A percentile compares a stretch with the other conserved stretches of the same genome.
These are phyloP conservation scores for Arthroderma uncinatum DNA, from an alignment of 2,329 filamentous ascomycete species.

Conservation along the genomic window DNA sequence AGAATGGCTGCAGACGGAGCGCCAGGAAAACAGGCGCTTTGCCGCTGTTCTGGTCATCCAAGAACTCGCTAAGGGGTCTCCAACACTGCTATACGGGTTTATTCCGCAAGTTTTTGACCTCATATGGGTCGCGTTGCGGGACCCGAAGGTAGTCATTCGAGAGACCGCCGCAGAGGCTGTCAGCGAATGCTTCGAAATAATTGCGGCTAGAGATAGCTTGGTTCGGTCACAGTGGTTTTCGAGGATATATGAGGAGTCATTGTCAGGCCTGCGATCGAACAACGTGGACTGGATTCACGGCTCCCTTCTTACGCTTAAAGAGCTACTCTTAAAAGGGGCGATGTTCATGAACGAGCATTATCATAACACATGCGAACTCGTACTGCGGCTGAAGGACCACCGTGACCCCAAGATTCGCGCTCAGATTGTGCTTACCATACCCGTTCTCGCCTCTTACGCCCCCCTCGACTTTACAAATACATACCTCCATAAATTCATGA, in stretches of 20 bases:
- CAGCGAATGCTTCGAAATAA: slow-evolving; percentile 90
- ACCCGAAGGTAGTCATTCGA: slow-evolving; percentile 80
- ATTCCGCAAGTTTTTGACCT: slow-evolving; percentile 91
- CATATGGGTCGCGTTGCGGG: slow-evolving; percentile 87
- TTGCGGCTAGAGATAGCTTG: slow-evolving; percentile 79
- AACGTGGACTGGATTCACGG: slow-evolving; percentile 85
- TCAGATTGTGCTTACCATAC: slow-evolving; percentile 83
- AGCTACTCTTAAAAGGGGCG: slow-evolving; percentile 83
- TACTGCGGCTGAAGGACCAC: slow-evolving; percentile 86
- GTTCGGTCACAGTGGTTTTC: slow-evolving; percentile 81
- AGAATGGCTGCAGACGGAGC: slow-evolving; percentile 92
- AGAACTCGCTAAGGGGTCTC: slow-evolving; percentile 83
- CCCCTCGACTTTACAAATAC: slow-evolving; percentile 78
- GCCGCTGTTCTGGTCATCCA: slow-evolving; percentile 83
- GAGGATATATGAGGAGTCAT: slow-evolving; percentile 79
- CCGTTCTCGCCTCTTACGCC: slow-evolving; percentile 82
- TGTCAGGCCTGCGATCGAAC: slow-evolving; percentile 64
- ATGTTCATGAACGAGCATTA: slow-evolving; percentile 99
- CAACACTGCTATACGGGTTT: slow-evolving; percentile 90
- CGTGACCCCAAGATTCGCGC: slow-evolving; percentile 76
- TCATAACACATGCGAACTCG: slow-evolving; percentile 81
- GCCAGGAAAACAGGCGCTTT: slow-evolving; percentile 85
- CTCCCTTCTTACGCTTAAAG: slow-evolving; percentile 84
- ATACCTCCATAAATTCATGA: slow-evolving; percentile 93
- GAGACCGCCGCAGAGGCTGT: slow-evolving; percentile 87